Evolutionary conservation across 169 alveolate species (phyloP), one percentile per base, ranked within the genome.

Genomic region (Cryptosporidium viatorum): DNA sequence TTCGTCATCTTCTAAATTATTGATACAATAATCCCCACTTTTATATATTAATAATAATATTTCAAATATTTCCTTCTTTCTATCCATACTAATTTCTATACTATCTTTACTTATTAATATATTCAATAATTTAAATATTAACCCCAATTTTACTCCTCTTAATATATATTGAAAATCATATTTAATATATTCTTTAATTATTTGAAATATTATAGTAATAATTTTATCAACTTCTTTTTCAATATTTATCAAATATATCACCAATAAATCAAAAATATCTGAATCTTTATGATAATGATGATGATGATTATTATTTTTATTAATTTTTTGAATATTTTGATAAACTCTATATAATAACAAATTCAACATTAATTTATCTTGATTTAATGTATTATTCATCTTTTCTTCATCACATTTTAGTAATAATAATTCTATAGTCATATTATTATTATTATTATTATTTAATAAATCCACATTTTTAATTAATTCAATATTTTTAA

Each of bases 91-190:
- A 73, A 59, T 33, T 51, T 35, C 37, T n/a, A 10, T 59, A 73
- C 31, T 55, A 55, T 59, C 59, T 55, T 33, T 29, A 10, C 43
- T 37, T 23, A 29, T 37, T 59, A 80, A 62, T 29, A 31, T 39
- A 41, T 50, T 80, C n/a, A 80, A 10, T 59, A 80, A 80, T 60
- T 41, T 80, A 31, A 69, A 70, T 29, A 80, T 8, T 80, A 80
- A 29, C 8, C 87, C 87, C 18, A 26, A 16, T 39, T 37, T 45
- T 60, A 80, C 1, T 60, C 39, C 62, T 14, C 16, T 59, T 23
- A 26, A 37, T 60, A n/a, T 60, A 80, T 39, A 37, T 7, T 65
- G 26, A 2, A 26, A 45, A 26, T 80, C 70, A 39, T 21, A 62
- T 39, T 37, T 65, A n/a, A 80, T 26, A 21, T 62, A 60, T 18